Evolutionary conservation across 2,329 filamentous ascomycete genomes (phyloP).

Genomic region (Epichloe brachyelytri): DNA sequence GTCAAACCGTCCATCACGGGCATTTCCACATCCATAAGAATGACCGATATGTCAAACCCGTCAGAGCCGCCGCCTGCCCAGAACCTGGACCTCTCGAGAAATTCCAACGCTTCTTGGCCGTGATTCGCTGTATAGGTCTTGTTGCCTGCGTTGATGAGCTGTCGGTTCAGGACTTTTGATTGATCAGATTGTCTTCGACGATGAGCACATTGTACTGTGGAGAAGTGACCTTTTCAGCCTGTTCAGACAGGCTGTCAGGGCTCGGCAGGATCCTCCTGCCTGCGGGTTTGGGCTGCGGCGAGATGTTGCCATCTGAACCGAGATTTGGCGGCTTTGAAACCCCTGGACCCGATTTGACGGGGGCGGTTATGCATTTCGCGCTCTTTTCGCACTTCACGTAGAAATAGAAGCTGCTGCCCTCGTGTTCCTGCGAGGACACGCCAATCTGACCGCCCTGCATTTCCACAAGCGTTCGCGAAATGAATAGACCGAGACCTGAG

Average conservation of each 20-base stretch:
- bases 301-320: background rate
- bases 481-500: slow-evolving; percentile 59
- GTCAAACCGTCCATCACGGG: slow-evolving; percentile 71
- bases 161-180: slow-evolving; percentile 49
- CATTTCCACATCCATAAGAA: slow-evolving; percentile 75
- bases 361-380: background rate
- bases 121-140: slow-evolving; percentile 52
- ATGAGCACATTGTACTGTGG: slow-evolving; percentile 44
- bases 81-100: slow-evolving; percentile 40
- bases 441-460: slow-evolving; percentile 68
- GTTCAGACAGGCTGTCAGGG: background rate
- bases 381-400: background rate
- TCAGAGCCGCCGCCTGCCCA: slow-evolving; percentile 34
- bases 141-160: slow-evolving; percentile 46
- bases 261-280: background rate
- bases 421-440: slow-evolving; percentile 29
- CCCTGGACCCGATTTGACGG: background rate
- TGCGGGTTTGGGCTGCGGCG: background rate
- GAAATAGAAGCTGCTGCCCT: slow-evolving; percentile 7
- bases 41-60: slow-evolving; percentile 45
- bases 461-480: slow-evolving; percentile 61
- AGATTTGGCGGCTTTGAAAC: background rate
- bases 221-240: background rate
- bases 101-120: slow-evolving; percentile 46
- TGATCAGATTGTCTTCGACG: slow-evolving; percentile 55